Percentiles rank a stretch among this genome's conserved stretches.
These are phyloP conservation scores for Onygenales sp. DNA, from an alignment of 2,329 filamentous ascomycete genomes.

Conservation along the genomic window DNA sequence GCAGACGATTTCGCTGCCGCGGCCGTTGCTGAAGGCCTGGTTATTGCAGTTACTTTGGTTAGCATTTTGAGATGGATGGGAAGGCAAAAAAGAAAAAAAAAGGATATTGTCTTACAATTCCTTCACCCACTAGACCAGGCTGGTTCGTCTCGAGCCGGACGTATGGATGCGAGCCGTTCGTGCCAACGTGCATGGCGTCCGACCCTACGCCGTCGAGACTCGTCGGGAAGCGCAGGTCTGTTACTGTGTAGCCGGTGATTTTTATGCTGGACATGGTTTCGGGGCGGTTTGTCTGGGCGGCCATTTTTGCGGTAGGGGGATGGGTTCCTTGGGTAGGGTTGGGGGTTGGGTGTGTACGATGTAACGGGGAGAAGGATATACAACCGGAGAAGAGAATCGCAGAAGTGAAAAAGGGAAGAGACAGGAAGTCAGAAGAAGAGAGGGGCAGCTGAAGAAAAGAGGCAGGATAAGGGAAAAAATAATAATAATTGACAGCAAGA, in stretches of 20 bases:
- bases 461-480: no score
- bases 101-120: background rate
- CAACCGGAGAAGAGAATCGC: no score
- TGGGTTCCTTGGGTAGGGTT: no score
- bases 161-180: background rate
- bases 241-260: background rate
- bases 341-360: no score
- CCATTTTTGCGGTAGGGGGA: background rate
- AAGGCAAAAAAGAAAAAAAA: background rate
- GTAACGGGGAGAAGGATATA: no score
- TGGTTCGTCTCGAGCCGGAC: background rate
- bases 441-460: no score
- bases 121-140: background rate
- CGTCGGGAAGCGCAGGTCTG: background rate
- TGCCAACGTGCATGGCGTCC: background rate
- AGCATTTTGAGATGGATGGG: background rate
- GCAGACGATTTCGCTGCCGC: background rate
- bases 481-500: no score
- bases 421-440: no score
- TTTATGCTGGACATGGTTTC: background rate
- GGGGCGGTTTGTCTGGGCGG: background rate
- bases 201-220: background rate
- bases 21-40: background rate
- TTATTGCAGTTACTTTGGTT: background rate
- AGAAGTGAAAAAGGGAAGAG: no score